phyloP scores from a whole-genome alignment of 23 red algal species.

The Chondrus crispus region DNA sequence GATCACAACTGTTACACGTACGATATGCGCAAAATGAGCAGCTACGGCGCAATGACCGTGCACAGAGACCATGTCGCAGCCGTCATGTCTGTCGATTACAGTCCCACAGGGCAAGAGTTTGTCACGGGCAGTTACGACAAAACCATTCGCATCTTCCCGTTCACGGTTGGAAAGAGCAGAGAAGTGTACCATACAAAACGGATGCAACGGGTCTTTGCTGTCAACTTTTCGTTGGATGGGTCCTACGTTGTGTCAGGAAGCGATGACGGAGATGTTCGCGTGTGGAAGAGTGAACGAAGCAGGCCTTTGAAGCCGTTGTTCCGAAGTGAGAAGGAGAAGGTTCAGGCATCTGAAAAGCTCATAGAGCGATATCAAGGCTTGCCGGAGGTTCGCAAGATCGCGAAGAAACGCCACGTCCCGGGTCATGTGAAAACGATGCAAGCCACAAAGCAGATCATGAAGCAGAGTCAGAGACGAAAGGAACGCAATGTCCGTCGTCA shows the following conservation, averaged over 20 bases:
- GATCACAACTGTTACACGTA: slow-evolving; percentile 90
- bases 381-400: slow-evolving; percentile 69
- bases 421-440: slow-evolving; percentile 45
- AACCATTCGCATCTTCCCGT: slow-evolving; percentile 79
- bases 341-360: slow-evolving; percentile 61
- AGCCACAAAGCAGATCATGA: slow-evolving; percentile 46
- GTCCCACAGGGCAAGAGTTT: slow-evolving; percentile 90
- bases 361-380: slow-evolving; percentile 60
- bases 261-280: slow-evolving; percentile 96
- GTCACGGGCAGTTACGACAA: slow-evolving; percentile 90
- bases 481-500: slow-evolving; percentile 52
- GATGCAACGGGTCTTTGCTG: slow-evolving; percentile 93
- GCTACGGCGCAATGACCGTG: slow-evolving; percentile 20
- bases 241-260: slow-evolving; percentile 76
- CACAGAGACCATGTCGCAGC: slow-evolving; percentile 86
- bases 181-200: slow-evolving; percentile 92
- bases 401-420: slow-evolving; percentile 75
- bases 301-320: slow-evolving; percentile 79
- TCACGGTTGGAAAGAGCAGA: slow-evolving; percentile 3
- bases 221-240: slow-evolving; percentile 74
- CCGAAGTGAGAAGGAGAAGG: slow-evolving; percentile 52
- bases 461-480: slow-evolving; percentile 69
- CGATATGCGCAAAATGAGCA: slow-evolving; percentile 77
- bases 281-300: slow-evolving; percentile 90
- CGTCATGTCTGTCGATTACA: slow-evolving; percentile 86